Percentiles rank a stretch among this genome's conserved stretches.
Conservation (phyloP, 1,284 basidiomycete species). For the Ustilago lituana region DNA sequence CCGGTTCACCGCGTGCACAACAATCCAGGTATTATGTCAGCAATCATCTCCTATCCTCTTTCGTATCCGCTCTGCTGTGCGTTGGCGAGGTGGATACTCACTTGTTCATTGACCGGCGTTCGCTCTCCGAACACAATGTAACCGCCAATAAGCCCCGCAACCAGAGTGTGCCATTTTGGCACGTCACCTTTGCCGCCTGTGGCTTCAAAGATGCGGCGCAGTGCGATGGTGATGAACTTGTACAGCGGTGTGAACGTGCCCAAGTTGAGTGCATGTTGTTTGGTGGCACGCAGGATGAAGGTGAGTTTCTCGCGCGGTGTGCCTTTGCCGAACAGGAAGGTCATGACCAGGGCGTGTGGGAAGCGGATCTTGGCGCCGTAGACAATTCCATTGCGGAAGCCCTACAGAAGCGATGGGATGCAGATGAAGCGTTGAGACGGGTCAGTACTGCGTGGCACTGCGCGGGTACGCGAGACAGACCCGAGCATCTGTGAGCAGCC, state of each 20-base stretch:
- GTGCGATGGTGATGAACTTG: constrained; percentile 84
- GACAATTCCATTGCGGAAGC: constrained; percentile 91
- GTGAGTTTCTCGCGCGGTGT: constrained; percentile 71
- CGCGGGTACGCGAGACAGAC: too few species aligned
- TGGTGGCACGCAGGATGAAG: constrained; percentile 85
- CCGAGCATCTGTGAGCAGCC: too few species aligned
- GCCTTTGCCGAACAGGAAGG: constrained; percentile 78
- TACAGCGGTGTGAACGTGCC: constrained; percentile 93
- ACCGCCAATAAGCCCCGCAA: constrained; percentile 90
- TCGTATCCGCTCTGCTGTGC: too few species aligned
- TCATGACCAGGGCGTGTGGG: constrained; percentile 99
- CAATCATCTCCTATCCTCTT: too few species aligned
- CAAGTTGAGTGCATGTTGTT: constrained; percentile 85
- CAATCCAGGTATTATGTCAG: too few species aligned
- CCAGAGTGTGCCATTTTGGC: constrained; percentile 78
- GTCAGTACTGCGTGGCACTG: too few species aligned
- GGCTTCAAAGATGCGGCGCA: constrained; percentile 76
- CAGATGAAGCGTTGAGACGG: not conserved
- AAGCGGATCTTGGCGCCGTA: constrained; percentile 93
- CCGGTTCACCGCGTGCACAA: too few species aligned
- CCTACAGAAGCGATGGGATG: constrained; percentile 12
- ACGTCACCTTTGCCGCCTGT: constrained; percentile 77
- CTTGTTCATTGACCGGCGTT: constrained; percentile 98
- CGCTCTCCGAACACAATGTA: constrained; percentile 93
- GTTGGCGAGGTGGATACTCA: too few species aligned